phyloP scores from a whole-genome alignment of 1,139 yeast species.

The Pichia sp. region DNA sequence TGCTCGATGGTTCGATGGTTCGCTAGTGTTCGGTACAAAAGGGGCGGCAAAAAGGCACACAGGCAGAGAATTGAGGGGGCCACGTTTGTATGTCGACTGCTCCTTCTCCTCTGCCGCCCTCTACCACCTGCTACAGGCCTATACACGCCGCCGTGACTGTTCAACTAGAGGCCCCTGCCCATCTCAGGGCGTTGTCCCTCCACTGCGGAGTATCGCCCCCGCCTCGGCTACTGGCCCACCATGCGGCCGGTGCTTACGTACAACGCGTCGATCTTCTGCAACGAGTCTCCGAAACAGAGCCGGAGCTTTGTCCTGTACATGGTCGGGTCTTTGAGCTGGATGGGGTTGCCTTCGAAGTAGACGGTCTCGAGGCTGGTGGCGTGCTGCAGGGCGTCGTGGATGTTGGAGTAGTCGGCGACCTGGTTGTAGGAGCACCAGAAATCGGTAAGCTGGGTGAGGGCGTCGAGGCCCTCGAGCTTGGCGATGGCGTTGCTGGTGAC shows the following conservation, averaged over 20 bases:
- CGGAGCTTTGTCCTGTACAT: constrained; percentile 81
- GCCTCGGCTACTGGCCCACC: not conserved
- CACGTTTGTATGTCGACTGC: too few relatives aligned
- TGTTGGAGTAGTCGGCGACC: constrained; percentile 62
- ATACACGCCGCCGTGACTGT: too few relatives aligned
- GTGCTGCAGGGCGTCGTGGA: constrained; percentile 59
- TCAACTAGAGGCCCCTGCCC: too few relatives aligned
- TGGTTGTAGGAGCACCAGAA: constrained; percentile 88
- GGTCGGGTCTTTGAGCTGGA: constrained; percentile 67
- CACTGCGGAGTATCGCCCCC: too few relatives aligned
- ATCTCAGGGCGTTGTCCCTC: too few relatives aligned
- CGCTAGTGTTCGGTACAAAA: too few relatives aligned
- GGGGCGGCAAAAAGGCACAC: too few relatives aligned
- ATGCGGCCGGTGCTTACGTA: constrained; percentile 33
- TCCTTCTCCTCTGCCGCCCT: too few relatives aligned
- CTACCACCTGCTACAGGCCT: too few relatives aligned
- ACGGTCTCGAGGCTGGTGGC: constrained; percentile 76
- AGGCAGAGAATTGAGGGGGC: too few relatives aligned
- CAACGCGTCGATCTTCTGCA: constrained; percentile 88
- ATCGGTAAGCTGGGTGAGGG: constrained; percentile 70
- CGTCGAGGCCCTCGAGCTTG: constrained; percentile 60
- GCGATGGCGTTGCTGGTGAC: constrained; percentile 69
- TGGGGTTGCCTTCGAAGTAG: constrained; percentile 92
- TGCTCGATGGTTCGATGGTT: too few relatives aligned
- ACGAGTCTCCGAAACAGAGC: constrained; percentile 66